These are phyloP conservation scores for Populus simonii DNA, from an alignment of 345 rosid genomes.

Conservation along the genomic window DNA sequence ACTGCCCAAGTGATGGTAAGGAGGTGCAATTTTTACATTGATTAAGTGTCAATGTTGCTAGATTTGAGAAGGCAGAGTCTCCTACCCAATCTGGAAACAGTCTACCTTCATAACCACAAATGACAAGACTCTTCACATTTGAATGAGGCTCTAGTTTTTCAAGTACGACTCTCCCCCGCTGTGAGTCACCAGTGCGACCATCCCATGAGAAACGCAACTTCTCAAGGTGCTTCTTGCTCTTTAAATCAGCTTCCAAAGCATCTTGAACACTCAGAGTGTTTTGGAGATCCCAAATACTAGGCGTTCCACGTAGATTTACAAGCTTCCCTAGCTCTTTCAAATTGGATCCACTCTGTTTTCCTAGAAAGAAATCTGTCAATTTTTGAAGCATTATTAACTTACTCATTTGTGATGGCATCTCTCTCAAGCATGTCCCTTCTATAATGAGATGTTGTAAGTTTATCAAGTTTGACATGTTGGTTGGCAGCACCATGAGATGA, in stretches of 20 bases:
- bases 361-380: neutral
- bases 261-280: neutral
- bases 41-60: neutral
- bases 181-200: neutral
- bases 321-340: slow-evolving; percentile 4
- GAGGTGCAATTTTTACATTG: neutral
- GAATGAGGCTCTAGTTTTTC: neutral
- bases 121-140: neutral
- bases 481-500: neutral
- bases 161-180: neutral
- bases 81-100: slow-evolving; percentile 1
- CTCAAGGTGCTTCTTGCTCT: neutral
- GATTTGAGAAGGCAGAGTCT: neutral
- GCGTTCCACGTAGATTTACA: neutral
- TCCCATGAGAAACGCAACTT: neutral
- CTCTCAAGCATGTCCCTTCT: neutral
- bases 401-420: slow-evolving; percentile 7
- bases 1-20: slow-evolving; percentile 1
- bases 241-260: neutral
- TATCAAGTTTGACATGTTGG: neutral
- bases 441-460: neutral
- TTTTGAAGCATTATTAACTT: neutral
- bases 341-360: neutral
- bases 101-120: neutral
- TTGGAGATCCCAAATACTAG: neutral